Conservation (phyloP, 345 rosid genomes). For the Acer campestre region DNA sequence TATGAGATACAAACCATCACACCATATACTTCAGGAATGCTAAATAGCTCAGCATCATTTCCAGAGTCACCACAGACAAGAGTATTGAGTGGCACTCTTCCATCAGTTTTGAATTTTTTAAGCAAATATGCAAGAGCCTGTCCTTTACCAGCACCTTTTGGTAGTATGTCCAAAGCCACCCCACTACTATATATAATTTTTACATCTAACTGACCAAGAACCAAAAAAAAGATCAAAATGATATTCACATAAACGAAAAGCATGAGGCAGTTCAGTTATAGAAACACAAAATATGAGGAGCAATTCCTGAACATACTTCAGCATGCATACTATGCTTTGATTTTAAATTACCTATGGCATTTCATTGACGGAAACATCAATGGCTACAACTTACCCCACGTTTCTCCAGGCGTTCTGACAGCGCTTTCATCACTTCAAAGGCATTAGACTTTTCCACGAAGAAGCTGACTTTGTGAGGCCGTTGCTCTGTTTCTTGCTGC, state of each 20-base stretch:
- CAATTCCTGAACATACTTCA: neutral
- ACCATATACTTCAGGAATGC: conserved; percentile 65
- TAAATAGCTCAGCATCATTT: conserved; percentile 85
- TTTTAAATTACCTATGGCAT: neutral
- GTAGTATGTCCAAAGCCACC: conserved; percentile 74
- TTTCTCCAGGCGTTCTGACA: conserved; percentile 56
- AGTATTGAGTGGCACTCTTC: conserved; percentile 52
- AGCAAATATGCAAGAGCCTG: conserved; percentile 76
- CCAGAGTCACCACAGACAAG: conserved; percentile 98
- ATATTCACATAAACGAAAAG: conserved; percentile 3
- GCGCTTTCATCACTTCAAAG: conserved; percentile 45
- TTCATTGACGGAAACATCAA: neutral
- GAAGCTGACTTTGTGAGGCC: conserved; percentile 84
- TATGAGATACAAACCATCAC: conserved; percentile 66
- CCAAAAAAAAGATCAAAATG: neutral
- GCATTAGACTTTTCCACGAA: conserved; percentile 59
- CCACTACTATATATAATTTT: conserved; percentile 81
- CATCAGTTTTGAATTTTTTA: conserved; percentile 50
- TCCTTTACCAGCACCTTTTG: conserved; percentile 88
- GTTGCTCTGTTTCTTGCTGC: conserved; percentile 72
- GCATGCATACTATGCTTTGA: neutral
- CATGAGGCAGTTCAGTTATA: neutral
- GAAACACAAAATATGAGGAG: neutral
- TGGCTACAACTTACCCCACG: conserved; percentile 53
- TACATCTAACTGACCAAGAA: conserved; percentile 59